Evolutionary conservation across 176 grass and related monocot genomes (phyloP).

Genomic region (Carex scoparia): DNA sequence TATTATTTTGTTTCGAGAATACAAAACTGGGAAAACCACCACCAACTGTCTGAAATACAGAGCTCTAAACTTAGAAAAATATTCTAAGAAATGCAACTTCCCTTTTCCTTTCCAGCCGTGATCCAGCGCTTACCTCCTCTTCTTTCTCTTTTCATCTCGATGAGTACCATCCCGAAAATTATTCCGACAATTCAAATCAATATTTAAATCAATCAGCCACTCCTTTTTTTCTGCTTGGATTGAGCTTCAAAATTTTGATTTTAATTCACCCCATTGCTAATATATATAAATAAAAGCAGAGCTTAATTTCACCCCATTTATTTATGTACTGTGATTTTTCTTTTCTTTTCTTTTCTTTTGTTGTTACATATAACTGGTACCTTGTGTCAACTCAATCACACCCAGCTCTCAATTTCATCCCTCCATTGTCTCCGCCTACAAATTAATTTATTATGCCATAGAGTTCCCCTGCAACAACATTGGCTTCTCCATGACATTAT

Average conservation of each 20-base stretch:
- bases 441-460: conserved; percentile 7
- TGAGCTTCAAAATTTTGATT: not conserved
- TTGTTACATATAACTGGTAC: not conserved
- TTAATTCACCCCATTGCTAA: not conserved
- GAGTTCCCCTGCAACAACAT: not conserved
- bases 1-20: not conserved
- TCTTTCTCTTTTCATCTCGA: not conserved
- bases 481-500: not conserved
- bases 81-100: conserved; percentile 7
- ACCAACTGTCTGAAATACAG: conserved; percentile 19
- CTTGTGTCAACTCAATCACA: conserved; percentile 28
- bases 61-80: conserved; percentile 31
- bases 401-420: conserved; percentile 11
- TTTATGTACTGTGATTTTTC: not conserved
- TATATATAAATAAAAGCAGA: not conserved
- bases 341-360: not conserved
- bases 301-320: not conserved
- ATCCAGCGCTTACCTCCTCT: conserved; percentile 9
- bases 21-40: conserved; percentile 7
- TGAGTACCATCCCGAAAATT: not conserved
- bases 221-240: not conserved
- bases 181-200: conserved; percentile 2
- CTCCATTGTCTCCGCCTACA: not conserved
- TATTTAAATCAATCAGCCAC: not conserved
- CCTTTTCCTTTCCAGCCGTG: conserved; percentile 26